phyloP scores from a whole-genome alignment of 2,329 filamentous ascomycete genomes.

The Mycocentrospora acerina region DNA sequence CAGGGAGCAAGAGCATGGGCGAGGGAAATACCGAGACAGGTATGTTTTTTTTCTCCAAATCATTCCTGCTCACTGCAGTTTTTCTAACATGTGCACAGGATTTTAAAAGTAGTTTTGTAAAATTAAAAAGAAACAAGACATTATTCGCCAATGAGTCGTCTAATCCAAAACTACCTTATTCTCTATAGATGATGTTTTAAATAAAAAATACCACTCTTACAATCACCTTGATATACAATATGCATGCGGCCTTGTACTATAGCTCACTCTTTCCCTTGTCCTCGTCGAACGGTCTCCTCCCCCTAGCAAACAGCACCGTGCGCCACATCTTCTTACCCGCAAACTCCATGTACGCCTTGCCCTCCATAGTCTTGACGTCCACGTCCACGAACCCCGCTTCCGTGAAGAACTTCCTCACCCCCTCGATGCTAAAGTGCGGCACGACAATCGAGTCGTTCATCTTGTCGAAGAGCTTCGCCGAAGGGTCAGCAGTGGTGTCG shows the following conservation, averaged over 20 bases:
- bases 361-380: slow-evolving; percentile 56
- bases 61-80: too few species aligned
- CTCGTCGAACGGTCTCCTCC: slow-evolving; percentile 43
- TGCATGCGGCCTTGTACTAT: neutral
- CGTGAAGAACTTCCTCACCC: slow-evolving; percentile 62
- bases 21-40: slow-evolving; percentile 82
- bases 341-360: slow-evolving; percentile 51
- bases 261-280: slow-evolving; percentile 28
- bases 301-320: slow-evolving; percentile 55
- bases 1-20: slow-evolving; percentile 88
- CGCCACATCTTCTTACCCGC: slow-evolving; percentile 44
- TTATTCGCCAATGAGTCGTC: too few species aligned
- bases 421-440: slow-evolving; percentile 64
- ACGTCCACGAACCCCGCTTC: slow-evolving; percentile 63
- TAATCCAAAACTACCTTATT: too few species aligned
- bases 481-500: slow-evolving; percentile 10
- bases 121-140: too few species aligned
- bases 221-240: too few species aligned
- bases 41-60: slow-evolving; percentile 17
- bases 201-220: too few species aligned
- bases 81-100: too few species aligned
- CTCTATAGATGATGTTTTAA: too few species aligned
- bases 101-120: too few species aligned
- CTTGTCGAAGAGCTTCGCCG: slow-evolving; percentile 21
- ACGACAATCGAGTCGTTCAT: slow-evolving; percentile 61